Evolutionary conservation across 805 yeast species (phyloP).

Genomic region (Maudiozyma turicensis): DNA sequence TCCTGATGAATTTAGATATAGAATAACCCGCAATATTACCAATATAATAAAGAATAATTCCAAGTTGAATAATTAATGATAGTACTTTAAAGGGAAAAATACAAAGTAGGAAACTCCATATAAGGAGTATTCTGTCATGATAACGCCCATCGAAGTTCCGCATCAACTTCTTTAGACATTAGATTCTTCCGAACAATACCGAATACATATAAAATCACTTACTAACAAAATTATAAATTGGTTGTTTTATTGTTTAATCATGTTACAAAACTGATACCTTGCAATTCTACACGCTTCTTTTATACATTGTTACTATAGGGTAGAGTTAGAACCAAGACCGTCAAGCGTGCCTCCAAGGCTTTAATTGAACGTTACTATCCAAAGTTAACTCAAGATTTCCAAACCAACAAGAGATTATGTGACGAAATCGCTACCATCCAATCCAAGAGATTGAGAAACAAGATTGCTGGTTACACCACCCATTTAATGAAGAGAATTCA

Average conservation of each 20-base stretch:
- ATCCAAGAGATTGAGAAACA: conserved; percentile 99
- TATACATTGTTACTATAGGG: conserved; percentile 44
- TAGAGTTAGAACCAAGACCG: conserved; percentile 99
- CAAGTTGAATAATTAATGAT: too few species aligned
- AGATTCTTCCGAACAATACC: too few species aligned
- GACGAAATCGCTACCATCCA: conserved; percentile 98
- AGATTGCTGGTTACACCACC: conserved; percentile 99
- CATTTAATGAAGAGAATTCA: conserved; percentile 99
- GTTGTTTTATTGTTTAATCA: too few species aligned
- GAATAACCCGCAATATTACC: too few species aligned
- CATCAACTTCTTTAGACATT: too few species aligned
- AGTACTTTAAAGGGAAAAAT: too few species aligned
- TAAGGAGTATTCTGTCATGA: too few species aligned
- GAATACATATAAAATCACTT: neutral
- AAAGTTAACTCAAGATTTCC: conserved; percentile 97
- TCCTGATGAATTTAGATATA: too few species aligned
- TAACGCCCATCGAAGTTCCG: too few species aligned
- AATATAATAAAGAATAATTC: too few species aligned
- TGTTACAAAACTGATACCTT: conserved; percentile 10
- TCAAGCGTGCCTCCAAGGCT: conserved; percentile 99
- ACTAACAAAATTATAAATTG: neutral
- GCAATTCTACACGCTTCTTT: neutral
- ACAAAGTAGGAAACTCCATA: too few species aligned
- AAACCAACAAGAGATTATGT: conserved; percentile 99
- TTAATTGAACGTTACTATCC: conserved; percentile 99